Evolutionary conservation across 805 yeast genomes (phyloP).

Genomic region (Blastobotrys terrestris): DNA sequence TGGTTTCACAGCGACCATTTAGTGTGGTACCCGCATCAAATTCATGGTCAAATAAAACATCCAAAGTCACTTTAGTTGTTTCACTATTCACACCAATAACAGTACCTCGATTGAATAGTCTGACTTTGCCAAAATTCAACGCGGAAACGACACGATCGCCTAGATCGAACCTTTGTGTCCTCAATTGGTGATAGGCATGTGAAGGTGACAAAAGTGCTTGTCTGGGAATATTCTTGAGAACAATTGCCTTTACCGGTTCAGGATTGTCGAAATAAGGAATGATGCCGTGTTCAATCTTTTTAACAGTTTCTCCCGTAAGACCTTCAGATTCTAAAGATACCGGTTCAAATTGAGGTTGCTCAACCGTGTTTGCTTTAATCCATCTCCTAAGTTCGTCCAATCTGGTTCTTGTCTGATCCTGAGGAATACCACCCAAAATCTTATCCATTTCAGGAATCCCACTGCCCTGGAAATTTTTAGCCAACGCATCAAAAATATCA

Average conservation of each 20-base stretch:
- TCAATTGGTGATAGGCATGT: slow-evolving; percentile 62
- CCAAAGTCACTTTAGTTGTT: slow-evolving; percentile 50
- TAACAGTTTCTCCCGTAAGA: slow-evolving; percentile 58
- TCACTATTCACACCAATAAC: slow-evolving; percentile 67
- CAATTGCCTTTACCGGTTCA: slow-evolving; percentile 42
- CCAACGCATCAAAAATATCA: slow-evolving; percentile 44
- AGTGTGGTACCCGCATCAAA: slow-evolving; percentile 76
- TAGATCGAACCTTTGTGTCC: slow-evolving; percentile 67
- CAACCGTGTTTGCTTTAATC: slow-evolving; percentile 41
- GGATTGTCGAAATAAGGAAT: slow-evolving; percentile 38
- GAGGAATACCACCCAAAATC: slow-evolving; percentile 21
- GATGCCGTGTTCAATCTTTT: slow-evolving; percentile 58
- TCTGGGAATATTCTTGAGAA: slow-evolving; percentile 75
- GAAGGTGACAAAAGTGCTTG: slow-evolving; percentile 74
- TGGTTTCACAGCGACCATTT: slow-evolving; percentile 68
- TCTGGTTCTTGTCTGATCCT: slow-evolving; percentile 25
- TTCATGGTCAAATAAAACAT: slow-evolving; percentile 77
- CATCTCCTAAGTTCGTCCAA: slow-evolving; percentile 38
- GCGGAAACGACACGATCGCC: slow-evolving; percentile 90
- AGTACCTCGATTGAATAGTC: slow-evolving; percentile 82
- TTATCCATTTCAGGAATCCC: slow-evolving; percentile 22
- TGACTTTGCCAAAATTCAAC: slow-evolving; percentile 83
- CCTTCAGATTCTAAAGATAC: slow-evolving; percentile 77
- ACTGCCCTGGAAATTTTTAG: slow-evolving; percentile 5
- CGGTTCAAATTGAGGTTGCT: slow-evolving; percentile 38